Conservation (phyloP, 192 early-diverging fungal genomes). For the Rhizoclosmatium globosum region DNA sequence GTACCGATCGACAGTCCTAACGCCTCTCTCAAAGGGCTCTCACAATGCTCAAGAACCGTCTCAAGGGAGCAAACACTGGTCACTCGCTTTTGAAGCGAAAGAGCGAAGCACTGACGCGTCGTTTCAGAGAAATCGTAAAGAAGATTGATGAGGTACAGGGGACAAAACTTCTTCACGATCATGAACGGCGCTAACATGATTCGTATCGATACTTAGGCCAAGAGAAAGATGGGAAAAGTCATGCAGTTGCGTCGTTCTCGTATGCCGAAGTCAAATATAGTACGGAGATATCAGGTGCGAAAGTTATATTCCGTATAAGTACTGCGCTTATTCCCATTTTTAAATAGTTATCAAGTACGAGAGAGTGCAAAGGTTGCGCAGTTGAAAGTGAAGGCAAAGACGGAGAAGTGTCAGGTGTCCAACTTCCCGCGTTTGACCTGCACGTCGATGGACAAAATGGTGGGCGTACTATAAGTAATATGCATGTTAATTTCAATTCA, state of each 20-base stretch:
- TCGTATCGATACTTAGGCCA: conserved; percentile 69
- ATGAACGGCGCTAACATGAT: conserved; percentile 6
- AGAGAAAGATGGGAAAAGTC: conserved; percentile 98
- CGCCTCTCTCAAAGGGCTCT: conserved; percentile 74
- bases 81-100: conserved; percentile 98
- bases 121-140: conserved; percentile 92
- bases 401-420: conserved; percentile 98
- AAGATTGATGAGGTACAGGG: conserved; percentile 93
- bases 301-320: neutral
- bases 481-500: neutral
- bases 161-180: conserved; percentile 1
- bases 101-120: conserved; percentile 93
- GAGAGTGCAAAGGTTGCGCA: conserved; percentile 93
- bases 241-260: conserved; percentile 99
- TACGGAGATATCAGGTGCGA: conserved; percentile 93
- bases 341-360: conserved; percentile 88
- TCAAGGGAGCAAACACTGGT: conserved; percentile 98
- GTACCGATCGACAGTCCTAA: no score
- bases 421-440: conserved; percentile 93
- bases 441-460: conserved; percentile 89
- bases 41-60: conserved; percentile 92
- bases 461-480: conserved; percentile 33
- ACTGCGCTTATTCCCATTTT: neutral
- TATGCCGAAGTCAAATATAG: conserved; percentile 97
- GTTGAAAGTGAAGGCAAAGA: conserved; percentile 88